Evolutionary conservation across 2,329 filamentous ascomycete species (phyloP).

Genomic region (Trichothecium sympodiale): DNA sequence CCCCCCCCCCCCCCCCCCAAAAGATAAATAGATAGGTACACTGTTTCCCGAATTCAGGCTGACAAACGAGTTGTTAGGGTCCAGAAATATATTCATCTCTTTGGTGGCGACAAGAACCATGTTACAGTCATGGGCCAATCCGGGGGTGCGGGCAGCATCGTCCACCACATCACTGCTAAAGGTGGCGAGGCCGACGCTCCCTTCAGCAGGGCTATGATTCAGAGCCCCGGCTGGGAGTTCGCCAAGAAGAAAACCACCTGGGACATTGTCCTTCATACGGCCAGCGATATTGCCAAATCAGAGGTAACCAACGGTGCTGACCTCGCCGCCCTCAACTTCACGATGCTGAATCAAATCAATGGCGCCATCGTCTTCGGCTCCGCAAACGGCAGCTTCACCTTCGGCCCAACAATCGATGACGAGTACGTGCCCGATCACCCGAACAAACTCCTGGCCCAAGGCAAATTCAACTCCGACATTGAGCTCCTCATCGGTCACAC

Average conservation of each 20-base stretch:
- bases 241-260: conserved; percentile 4
- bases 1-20: no score
- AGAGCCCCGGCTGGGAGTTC: conserved; percentile 9
- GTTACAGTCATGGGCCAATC: conserved; percentile 41
- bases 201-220: conserved; percentile 34
- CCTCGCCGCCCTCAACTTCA: conserved; percentile 2
- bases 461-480: conserved; percentile 15
- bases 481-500: conserved; percentile 22
- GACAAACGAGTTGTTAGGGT: conserved; percentile 14
- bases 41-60: neutral
- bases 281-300: conserved; percentile 4
- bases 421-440: conserved; percentile 18
- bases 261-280: conserved; percentile 5
- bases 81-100: conserved; percentile 32
- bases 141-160: conserved; percentile 38
- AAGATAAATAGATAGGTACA: no score
- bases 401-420: conserved; percentile 24
- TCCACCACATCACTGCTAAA: conserved; percentile 35
- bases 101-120: conserved; percentile 36
- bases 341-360: conserved; percentile 23
- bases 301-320: conserved; percentile 5
- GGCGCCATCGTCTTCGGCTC: conserved; percentile 5
- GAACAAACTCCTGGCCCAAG: conserved; percentile 14
- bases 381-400: conserved; percentile 13
- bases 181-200: conserved; percentile 26